These are phyloP conservation scores for Arabidopsis arenosa DNA, from an alignment of 345 rosid species.

Conservation along the genomic window DNA sequence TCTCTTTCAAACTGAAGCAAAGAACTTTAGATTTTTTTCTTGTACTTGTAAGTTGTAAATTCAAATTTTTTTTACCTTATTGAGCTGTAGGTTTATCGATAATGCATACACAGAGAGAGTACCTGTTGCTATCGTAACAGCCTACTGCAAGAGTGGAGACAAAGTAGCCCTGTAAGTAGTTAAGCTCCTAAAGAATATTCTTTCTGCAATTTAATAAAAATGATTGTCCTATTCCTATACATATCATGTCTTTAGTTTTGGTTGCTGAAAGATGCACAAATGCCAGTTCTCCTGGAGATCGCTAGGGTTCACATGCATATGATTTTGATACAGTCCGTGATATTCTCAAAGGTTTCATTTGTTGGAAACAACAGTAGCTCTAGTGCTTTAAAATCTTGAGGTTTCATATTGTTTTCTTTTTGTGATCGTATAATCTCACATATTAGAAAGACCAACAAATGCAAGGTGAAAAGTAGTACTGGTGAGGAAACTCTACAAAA, in stretches of 20 bases:
- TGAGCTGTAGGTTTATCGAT: conserved; percentile 74
- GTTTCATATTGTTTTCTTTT: not conserved
- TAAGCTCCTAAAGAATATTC: not conserved
- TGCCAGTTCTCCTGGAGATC: not conserved
- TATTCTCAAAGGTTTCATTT: not conserved
- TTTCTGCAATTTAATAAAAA: conserved; percentile 10
- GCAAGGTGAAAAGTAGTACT: not conserved
- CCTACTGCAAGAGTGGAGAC: conserved; percentile 79
- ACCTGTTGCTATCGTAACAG: conserved; percentile 64
- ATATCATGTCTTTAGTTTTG: not conserved
- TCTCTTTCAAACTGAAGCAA: conserved; percentile 5
- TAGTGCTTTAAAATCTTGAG: not conserved
- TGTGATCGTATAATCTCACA: not conserved
- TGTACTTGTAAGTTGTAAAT: not conserved
- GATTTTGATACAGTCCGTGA: not conserved
- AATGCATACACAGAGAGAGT: conserved; percentile 65
- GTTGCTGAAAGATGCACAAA: conserved; percentile 2
- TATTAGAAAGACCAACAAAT: not conserved
- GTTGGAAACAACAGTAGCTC: not conserved
- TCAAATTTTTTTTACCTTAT: not conserved
- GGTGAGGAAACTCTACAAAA: not conserved
- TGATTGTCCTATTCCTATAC: not conserved
- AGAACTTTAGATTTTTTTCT: not conserved
- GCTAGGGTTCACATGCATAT: not conserved
- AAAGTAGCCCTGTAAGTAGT: conserved; percentile 67